Percentiles rank a stretch among this genome's conserved stretches.
Evolutionary conservation across 768 basidiomycete species (phyloP).

Genomic region (Daedaleopsis nitida): DNA sequence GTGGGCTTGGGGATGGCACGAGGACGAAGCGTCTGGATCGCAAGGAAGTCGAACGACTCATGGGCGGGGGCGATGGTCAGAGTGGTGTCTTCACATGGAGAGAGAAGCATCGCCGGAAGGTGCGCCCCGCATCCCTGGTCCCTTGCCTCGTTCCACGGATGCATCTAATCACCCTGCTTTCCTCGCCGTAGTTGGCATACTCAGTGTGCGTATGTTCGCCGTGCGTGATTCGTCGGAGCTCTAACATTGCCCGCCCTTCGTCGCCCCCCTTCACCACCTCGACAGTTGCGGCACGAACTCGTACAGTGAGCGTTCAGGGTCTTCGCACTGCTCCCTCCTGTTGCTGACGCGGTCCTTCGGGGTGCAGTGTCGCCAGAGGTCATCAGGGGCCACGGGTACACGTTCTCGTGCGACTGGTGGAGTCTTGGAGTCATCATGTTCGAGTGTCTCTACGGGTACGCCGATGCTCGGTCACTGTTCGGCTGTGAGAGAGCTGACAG

Average conservation of each 20-base stretch:
- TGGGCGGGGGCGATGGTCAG: conserved; percentile 81
- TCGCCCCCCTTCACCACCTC: conserved; percentile 1
- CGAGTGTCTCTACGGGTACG: conserved; percentile 90
- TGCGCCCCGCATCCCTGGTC: conserved; percentile 38
- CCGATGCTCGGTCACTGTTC: conserved; percentile 21
- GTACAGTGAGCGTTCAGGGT: conserved; percentile 60
- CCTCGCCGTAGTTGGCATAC: conserved; percentile 66
- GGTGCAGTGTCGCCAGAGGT: conserved; percentile 85
- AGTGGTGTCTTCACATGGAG: conserved; percentile 93
- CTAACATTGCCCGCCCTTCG: conserved; percentile 29
- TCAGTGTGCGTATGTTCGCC: conserved; percentile 65
- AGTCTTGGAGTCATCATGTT: conserved; percentile 96
- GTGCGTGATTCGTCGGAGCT: conserved; percentile 17
- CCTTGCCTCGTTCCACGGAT: conserved; percentile 5
- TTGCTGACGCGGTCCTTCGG: conserved; percentile 4
- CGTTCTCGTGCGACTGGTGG: conserved; percentile 98
- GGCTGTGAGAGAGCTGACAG: conserved; percentile 5
- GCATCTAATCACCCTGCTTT: conserved; percentile 23
- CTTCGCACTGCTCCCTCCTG: not conserved
- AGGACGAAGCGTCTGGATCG: conserved; percentile 80
- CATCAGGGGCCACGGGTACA: conserved; percentile 89
- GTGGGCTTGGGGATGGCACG: conserved; percentile 59
- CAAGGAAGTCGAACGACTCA: conserved; percentile 79
- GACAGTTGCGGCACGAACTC: conserved; percentile 82
- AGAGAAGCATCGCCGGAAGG: conserved; percentile 90